Evolutionary conservation across 768 basidiomycete genomes (phyloP).

Genomic region (Podaxis sp.): DNA sequence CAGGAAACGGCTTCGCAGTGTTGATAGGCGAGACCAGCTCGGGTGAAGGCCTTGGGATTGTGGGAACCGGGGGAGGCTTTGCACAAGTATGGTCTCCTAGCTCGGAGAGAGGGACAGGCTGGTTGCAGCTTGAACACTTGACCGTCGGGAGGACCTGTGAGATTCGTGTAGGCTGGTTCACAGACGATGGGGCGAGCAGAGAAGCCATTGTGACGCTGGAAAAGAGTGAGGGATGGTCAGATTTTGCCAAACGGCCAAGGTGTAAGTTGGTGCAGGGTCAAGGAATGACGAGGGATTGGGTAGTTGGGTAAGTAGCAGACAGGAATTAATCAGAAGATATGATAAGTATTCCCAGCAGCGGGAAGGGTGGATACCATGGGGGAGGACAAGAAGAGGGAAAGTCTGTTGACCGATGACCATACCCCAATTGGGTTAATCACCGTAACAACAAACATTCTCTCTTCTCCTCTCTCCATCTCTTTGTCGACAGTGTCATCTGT

Average conservation of each 20-base stretch:
- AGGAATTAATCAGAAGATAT: slow-evolving; percentile 9
- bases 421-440: slow-evolving; percentile 8
- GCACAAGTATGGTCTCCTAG: slow-evolving; percentile 81
- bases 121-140: slow-evolving; percentile 79
- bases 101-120: slow-evolving; percentile 66
- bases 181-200: slow-evolving; percentile 28
- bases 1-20: slow-evolving; percentile 52
- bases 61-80: slow-evolving; percentile 45
- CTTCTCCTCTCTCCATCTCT: background rate
- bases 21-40: slow-evolving; percentile 39
- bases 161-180: slow-evolving; percentile 39
- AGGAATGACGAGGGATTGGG: background rate
- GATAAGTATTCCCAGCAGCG: slow-evolving; percentile 8
- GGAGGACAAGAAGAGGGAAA: background rate
- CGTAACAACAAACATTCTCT: slow-evolving; percentile 1
- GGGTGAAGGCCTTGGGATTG: slow-evolving; percentile 35
- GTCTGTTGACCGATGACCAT: background rate
- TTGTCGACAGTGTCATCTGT: background rate
- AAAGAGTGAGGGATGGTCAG: slow-evolving; percentile 4
- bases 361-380: slow-evolving; percentile 1
- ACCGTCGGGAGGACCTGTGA: slow-evolving; percentile 80
- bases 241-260: background rate
- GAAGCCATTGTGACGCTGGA: slow-evolving; percentile 27
- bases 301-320: too few relatives aligned
- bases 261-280: slow-evolving; percentile 9